These are phyloP conservation scores for Castanea crenata DNA, from an alignment of 306 rosid species.

Conservation along the genomic window DNA sequence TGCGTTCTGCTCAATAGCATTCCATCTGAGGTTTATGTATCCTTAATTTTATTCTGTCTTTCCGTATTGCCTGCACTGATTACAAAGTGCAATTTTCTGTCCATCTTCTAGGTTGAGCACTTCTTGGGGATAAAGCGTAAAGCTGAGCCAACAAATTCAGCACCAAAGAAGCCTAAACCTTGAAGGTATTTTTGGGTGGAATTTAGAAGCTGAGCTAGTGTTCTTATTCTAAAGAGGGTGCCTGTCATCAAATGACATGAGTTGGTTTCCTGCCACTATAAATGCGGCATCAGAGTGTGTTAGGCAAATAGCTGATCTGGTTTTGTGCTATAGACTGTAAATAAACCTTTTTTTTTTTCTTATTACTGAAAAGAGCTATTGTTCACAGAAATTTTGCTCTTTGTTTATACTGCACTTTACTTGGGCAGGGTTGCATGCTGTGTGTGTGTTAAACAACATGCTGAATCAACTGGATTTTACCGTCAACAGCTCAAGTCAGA, in stretches of 20 bases:
- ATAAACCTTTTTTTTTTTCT: not conserved
- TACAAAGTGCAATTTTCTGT: not conserved
- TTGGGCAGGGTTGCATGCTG: not conserved
- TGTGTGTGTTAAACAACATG: not conserved
- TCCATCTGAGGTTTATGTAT: not conserved
- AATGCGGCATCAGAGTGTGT: not conserved
- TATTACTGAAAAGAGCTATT: not conserved
- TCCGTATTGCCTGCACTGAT: not conserved
- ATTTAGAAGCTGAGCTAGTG: not conserved
- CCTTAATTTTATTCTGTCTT: not conserved
- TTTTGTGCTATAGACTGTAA: slow-evolving; percentile 2
- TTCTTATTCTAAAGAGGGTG: not conserved
- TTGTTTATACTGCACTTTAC: not conserved
- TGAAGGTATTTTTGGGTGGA: slow-evolving; percentile 28
- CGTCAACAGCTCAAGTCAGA: not conserved
- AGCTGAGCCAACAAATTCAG: slow-evolving; percentile 53
- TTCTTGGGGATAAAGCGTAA: slow-evolving; percentile 89
- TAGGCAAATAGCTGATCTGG: not conserved
- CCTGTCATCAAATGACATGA: not conserved
- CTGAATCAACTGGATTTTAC: not conserved
- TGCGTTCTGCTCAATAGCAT: rapidly evolving
- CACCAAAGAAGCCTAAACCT: slow-evolving; percentile 60
- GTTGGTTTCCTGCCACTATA: not conserved
- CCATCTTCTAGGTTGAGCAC: slow-evolving; percentile 69
- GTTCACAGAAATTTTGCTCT: not conserved